Evolutionary conservation across 2,329 filamentous ascomycete genomes (phyloP), one percentile per base, ranked within the genome.

Genomic region (Pleoardoris graminearum): DNA sequence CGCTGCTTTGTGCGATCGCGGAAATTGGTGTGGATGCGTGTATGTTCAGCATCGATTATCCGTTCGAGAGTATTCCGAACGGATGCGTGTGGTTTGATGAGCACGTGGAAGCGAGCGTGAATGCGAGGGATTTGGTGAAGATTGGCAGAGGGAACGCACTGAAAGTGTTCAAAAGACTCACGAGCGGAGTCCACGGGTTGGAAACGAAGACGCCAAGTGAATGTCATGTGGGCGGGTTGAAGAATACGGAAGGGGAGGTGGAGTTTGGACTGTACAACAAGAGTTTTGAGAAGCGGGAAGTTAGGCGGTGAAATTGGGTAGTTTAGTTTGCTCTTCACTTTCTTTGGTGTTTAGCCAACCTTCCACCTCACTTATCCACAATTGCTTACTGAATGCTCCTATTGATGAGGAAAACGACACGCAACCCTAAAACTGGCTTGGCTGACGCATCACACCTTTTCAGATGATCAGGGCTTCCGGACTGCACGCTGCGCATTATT

Each of bases 1-100:
- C 68, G 0, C 61, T 76, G 16, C 69, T 75, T 52, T 75, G 71
- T 38, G 75, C 73, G 36, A 65, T 76, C 29, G 53, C 67, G n/a
- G 67, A 75, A 50, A 63, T 76, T 5, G 73, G 74, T 0, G 53
- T 58, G 0, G 71, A 74, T 2, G 58, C 72, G 8, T 73, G 72
- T 43, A 58, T 76, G 41, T 76, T 64, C 45, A 68, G 72, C 0
- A 75, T 76, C 6, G 73, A 74, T 69, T 57, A 51, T 63, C 62
- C 12, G 19, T 42, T 50, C 17, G 47, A 50, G 38, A 36, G 19
- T 38, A 29, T 41, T 3, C 10, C 38, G 5, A 41, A 41, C 16
- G 38, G 11, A 12, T 41, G 38, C 27, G 38, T 41, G 22, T 41
- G 38, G 38, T 41, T 41, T 16, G 38, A 29, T 41, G 37, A 39